Evolutionary conservation across 305 asterid species (phyloP).

Genomic region (Fraxinus paxiana): DNA sequence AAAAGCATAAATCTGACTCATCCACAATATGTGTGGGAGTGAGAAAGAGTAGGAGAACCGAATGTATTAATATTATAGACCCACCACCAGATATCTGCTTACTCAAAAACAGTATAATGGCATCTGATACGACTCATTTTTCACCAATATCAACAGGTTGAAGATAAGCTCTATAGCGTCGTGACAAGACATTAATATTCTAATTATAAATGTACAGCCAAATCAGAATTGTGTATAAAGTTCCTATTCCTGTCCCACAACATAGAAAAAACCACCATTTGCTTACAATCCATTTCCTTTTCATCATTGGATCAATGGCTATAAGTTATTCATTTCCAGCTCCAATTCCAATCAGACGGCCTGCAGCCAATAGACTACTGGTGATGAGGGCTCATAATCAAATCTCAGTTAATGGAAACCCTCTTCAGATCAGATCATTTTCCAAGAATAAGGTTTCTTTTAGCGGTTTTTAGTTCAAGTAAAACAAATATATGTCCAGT

Average conservation of each 20-base stretch:
- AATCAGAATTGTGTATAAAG: not conserved
- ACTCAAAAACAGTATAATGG: not conserved
- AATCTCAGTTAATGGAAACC: constrained; percentile 20
- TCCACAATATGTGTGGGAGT: not conserved
- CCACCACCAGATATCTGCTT: not conserved
- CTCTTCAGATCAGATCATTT: constrained; percentile 29
- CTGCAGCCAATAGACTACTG: not conserved
- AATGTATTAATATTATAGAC: not conserved
- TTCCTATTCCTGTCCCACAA: not conserved
- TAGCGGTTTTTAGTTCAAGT: not conserved
- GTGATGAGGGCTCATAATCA: constrained; percentile 28
- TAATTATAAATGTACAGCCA: not conserved
- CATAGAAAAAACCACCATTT: not conserved
- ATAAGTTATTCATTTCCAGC: constrained; percentile 26
- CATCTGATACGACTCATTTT: constrained; percentile 26
- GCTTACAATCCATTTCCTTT: not conserved
- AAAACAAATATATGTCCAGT: not conserved
- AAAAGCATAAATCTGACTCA: not conserved
- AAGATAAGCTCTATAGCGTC: constrained; percentile 35
- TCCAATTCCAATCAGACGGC: constrained; percentile 8
- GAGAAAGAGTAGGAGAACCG: not conserved
- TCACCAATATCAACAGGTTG: constrained; percentile 18
- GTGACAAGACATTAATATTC: constrained; percentile 39
- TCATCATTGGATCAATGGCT: constrained; percentile 31
- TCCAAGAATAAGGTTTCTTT: constrained; percentile 28